Conservation (phyloP, 2,329 filamentous ascomycete genomes). For the Botrytis aclada region DNA sequence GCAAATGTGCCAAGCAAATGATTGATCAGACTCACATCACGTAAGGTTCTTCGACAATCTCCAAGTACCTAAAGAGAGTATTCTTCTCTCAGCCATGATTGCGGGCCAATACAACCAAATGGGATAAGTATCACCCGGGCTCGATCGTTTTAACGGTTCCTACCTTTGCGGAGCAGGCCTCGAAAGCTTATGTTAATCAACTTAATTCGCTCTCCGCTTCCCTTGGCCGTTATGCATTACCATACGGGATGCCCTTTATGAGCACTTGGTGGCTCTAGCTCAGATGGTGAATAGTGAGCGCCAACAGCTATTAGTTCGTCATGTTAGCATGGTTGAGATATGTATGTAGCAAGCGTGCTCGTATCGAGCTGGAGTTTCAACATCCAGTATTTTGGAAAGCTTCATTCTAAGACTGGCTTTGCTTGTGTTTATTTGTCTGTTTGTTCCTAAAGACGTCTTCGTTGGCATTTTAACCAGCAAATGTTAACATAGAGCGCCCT, state of each 20-base stretch:
- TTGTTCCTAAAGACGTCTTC: not conserved
- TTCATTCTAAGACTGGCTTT: not conserved
- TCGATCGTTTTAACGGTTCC: no score
- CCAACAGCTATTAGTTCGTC: not conserved
- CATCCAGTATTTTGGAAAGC: not conserved
- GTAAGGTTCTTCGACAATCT: no score
- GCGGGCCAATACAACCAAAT: no score
- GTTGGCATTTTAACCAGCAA: not conserved
- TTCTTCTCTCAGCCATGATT: no score
- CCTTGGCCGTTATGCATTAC: not conserved
- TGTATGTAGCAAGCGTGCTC: not conserved
- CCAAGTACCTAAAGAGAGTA: no score
- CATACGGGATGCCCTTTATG: not conserved
- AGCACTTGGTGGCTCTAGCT: not conserved
- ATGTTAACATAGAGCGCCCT: not conserved
- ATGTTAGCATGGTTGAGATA: not conserved
- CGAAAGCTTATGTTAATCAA: not conserved
- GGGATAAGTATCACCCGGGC: no score
- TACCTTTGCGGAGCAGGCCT: not conserved
- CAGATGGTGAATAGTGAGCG: not conserved
- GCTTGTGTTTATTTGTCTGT: not conserved
- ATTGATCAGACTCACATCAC: no score
- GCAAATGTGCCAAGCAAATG: no score
- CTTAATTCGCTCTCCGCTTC: not conserved
- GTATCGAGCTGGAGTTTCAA: not conserved